A percentile compares a stretch with the other conserved stretches of the same genome.
Evolutionary conservation across 2,329 filamentous ascomycete genomes (phyloP).

Genomic region (Davidsoniella australis): DNA sequence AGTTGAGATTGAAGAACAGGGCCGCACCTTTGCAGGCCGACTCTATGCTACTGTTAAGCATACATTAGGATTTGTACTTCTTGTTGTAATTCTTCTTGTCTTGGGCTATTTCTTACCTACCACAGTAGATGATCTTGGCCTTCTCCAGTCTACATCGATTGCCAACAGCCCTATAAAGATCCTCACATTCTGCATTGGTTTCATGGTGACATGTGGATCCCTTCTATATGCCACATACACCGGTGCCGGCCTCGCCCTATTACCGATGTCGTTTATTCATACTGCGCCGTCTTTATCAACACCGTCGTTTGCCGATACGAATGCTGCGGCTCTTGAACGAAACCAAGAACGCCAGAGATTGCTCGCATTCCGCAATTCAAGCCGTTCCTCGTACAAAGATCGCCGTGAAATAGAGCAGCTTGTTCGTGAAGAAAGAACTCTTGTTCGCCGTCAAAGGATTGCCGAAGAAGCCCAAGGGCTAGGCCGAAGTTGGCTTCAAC

Average conservation of each 20-base stretch:
- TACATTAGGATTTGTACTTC: slow-evolving; percentile 64
- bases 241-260: slow-evolving; percentile 67
- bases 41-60: slow-evolving; percentile 82
- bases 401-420: slow-evolving; percentile 75
- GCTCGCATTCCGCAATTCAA: slow-evolving; percentile 69
- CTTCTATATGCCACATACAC: slow-evolving; percentile 81
- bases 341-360: slow-evolving; percentile 88
- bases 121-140: slow-evolving; percentile 41
- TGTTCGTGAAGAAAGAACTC: slow-evolving; percentile 75
- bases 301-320: slow-evolving; percentile 59
- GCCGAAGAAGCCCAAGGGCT: slow-evolving; percentile 52
- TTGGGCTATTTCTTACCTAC: slow-evolving; percentile 81
- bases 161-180: slow-evolving; percentile 79
- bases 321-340: slow-evolving; percentile 61
- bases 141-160: background rate
- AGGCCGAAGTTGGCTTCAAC: slow-evolving; percentile 45
- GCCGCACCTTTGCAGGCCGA: slow-evolving; percentile 51
- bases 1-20: slow-evolving; percentile 53
- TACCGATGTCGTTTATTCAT: slow-evolving; percentile 84
- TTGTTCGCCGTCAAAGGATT: slow-evolving; percentile 75
- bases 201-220: slow-evolving; percentile 77
- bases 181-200: slow-evolving; percentile 71
- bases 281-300: slow-evolving; percentile 70
- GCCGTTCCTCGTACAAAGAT: slow-evolving; percentile 69
- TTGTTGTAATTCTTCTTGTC: slow-evolving; percentile 70